Evolutionary conservation across 2,329 filamentous ascomycete species (phyloP).

Genomic region (Thielaviopsis populi): DNA sequence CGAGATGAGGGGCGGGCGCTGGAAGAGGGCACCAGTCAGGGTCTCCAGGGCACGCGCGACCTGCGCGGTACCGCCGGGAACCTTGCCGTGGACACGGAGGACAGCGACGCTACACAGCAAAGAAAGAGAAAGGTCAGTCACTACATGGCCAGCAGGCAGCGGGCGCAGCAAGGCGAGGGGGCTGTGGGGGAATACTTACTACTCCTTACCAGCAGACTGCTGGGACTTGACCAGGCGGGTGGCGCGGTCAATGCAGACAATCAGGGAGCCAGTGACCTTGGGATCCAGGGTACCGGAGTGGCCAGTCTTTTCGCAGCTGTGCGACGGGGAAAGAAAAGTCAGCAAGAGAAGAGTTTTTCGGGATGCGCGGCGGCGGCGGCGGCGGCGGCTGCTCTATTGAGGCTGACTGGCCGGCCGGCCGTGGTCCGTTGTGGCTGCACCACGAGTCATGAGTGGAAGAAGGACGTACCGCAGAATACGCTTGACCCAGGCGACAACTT

Average conservation of each 20-base stretch:
- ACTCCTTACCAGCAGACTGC: conserved; percentile 98
- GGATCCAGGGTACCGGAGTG: conserved; percentile 97
- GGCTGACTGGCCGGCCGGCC: neutral
- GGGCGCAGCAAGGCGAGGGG: too few relatives aligned
- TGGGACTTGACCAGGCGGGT: conserved; percentile 97
- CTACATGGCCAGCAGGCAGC: neutral
- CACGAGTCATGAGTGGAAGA: too few relatives aligned
- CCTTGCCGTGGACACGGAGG: conserved; percentile 85
- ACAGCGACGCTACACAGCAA: conserved; percentile 52
- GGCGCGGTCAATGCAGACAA: conserved; percentile 90
- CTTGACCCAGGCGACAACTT: conserved; percentile 99
- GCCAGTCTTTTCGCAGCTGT: conserved; percentile 68
- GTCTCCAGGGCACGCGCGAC: conserved; percentile 90
- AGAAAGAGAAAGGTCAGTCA: neutral
- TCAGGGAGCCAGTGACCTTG: conserved; percentile 92
- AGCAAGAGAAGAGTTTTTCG: neutral
- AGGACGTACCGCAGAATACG: conserved; percentile 65
- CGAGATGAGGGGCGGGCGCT: conserved; percentile 90
- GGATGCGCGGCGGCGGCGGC: too few relatives aligned
- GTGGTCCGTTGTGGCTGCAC: too few relatives aligned
- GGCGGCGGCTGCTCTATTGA: neutral
- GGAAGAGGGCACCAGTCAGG: conserved; percentile 65
- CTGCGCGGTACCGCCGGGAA: conserved; percentile 83
- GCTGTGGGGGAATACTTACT: too few relatives aligned
- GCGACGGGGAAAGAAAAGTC: conserved; percentile 3